Base-by-base conservation (phyloP, 345 rosid species). In the Turnera subulata region DNA sequence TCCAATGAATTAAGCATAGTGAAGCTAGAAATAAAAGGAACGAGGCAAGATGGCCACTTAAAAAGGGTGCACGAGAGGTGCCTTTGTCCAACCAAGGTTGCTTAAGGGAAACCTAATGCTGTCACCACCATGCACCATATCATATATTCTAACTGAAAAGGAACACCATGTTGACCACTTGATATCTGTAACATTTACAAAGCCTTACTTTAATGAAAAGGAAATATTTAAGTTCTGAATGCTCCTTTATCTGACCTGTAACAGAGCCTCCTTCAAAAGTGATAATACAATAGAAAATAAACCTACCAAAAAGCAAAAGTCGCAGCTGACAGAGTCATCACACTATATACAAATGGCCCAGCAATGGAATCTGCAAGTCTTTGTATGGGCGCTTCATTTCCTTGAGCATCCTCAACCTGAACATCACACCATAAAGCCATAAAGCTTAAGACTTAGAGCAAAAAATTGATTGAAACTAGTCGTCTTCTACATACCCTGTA, bases 351-450 rank as follows among this genome's bases (percentile, higher is more conserved):
- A 75, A 92, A 92, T 15, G 97, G 98, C 49, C 98, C 97, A 51
- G 98, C 95, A 70, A 92, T 84, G 14, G 88, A 81, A 73, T 92
- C 98, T 68, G 95, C 98, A 65, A 92, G 84, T 70, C 97, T 78
- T 69, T 92, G 97, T 59, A 89, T 81, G 61, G 98, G 97, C 39
- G 97, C 98, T 76, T 88, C 97, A 75, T 68, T 80, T 45, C 95
- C 95, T 76, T 92, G 95, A 60, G 98, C 97, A 65, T 86, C 95
- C 79, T 92, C 93, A 71, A 89, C 95, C 98, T 89, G 73, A 68
- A 74, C 60, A 15, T 64, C 60, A 19, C 50, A 73, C n/a, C 58
- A 67, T 24, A 50, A 57, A 39, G 23, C 18, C 51, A n/a, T n/a
- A n/a, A n/a, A n/a, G n/a, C n/a, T n/a, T n/a, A n/a, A 29, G 35